A percentile compares a stretch with the other conserved stretches of the same genome.
Conservation (phyloP, 1,284 basidiomycete genomes). For the Cutaneotrichosporon sp. region DNA sequence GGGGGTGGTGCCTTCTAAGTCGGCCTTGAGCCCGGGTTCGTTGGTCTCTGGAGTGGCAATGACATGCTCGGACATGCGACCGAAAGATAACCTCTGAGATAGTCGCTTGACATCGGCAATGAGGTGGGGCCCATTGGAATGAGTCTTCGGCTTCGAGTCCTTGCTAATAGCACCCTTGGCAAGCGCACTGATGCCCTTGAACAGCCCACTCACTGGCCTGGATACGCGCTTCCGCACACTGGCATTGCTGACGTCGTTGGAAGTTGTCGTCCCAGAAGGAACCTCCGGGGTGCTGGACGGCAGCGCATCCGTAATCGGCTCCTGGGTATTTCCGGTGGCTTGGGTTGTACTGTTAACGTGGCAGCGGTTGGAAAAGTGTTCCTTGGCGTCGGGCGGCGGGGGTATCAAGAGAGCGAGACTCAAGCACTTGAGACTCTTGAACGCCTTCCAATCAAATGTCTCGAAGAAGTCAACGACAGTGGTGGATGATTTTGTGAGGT, state of each 20-base stretch:
- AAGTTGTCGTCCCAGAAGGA: no score
- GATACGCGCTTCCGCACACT: neutral
- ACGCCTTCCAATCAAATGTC: neutral
- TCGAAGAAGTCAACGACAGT: neutral
- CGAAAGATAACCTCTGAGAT: no score
- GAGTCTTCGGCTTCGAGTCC: neutral
- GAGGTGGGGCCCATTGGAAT: no score
- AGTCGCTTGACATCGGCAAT: no score
- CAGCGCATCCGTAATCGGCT: no score
- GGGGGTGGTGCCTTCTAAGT: no score
- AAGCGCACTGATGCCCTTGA: neutral
- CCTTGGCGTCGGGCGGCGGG: neutral
- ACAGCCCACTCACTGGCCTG: neutral
- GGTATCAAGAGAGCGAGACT: neutral
- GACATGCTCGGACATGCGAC: no score
- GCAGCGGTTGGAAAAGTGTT: neutral
- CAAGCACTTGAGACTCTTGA: neutral
- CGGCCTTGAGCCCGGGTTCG: no score
- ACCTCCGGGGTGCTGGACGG: no score
- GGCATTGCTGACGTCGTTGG: neutral
- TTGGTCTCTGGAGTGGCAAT: no score
- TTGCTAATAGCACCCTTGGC: neutral
- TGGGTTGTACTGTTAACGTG: neutral
- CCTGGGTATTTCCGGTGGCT: no score
- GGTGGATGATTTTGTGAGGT: neutral